Evolutionary conservation across 139 green algal genomes (phyloP).

Genomic region (Desmodesmus armatus): DNA sequence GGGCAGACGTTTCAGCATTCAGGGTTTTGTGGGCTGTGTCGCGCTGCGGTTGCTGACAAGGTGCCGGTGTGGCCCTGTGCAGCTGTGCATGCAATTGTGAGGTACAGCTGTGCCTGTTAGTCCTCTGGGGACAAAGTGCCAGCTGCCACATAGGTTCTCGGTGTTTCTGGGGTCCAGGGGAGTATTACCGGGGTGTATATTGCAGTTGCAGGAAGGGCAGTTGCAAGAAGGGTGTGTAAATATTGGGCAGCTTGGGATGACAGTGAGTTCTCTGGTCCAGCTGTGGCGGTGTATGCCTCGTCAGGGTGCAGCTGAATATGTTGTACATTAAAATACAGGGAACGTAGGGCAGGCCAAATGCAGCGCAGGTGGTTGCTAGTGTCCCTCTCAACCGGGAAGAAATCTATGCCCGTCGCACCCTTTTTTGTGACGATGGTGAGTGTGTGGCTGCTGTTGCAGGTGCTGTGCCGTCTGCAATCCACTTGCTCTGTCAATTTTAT

Average conservation of each 20-base stretch:
- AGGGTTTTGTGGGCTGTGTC: neutral
- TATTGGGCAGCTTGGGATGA: neutral
- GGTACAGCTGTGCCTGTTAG: no score
- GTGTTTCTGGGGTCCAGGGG: no score
- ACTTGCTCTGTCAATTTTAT: slow-evolving; percentile 7
- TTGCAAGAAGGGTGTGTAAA: neutral
- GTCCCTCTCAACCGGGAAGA: neutral
- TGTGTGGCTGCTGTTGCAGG: neutral
- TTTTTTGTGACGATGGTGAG: neutral
- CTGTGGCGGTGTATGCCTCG: neutral
- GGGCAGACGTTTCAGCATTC: neutral
- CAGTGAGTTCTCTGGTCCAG: neutral
- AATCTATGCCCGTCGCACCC: neutral
- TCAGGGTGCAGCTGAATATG: neutral
- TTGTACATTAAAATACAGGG: neutral
- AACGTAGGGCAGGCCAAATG: neutral
- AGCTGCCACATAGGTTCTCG: no score
- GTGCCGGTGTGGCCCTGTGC: no score
- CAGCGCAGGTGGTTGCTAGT: no score
- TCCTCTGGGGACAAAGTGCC: no score
- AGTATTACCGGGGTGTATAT: neutral
- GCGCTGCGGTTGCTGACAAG: no score
- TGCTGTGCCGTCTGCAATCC: slow-evolving; percentile 6
- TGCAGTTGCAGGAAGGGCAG: neutral
- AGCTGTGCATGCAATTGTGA: no score